Base-by-base conservation (phyloP, 2,329 filamentous ascomycete species). In the Trichoderma sp. region DNA sequence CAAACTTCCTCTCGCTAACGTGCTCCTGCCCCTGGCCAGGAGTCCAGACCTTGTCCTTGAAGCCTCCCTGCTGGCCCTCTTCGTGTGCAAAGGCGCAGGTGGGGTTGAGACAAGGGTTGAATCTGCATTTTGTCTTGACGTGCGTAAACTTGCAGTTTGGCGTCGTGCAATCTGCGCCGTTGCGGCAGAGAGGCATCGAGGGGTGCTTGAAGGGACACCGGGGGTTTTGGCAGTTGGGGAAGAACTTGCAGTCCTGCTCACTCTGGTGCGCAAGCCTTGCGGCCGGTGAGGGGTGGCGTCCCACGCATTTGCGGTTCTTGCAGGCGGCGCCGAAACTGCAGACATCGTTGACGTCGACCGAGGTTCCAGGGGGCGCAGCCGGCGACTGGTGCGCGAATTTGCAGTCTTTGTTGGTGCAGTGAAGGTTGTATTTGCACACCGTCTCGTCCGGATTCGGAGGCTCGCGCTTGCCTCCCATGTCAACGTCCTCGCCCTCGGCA, bases 301-400 rank as follows among this genome's bases (percentile, higher is more conserved):
- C 93, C 9, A 90, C 91, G 74, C 95, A 99, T 80, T 98, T 98
- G 72, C 87, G 85, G 82, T 98, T 99, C 80, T 95, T 96, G 86
- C 95, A 99, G 9, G 93, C 93, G 2, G 88, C 92, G 21, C 93
- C 94, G 72, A 91, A 98, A 19, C 85, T 85, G 80, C 95, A 99
- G 19, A 85, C 82, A 72, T 96, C 92, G 66, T 83, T 86, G 70
- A 93, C 83, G 75, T 98, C 95, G 65, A 98, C 83, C 0, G 88
- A 84, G 2, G 85, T 86, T 30, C 90, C 91, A 2, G 90, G 89
- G 3, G 92, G 90, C 39, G 94, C 93, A 2, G 91, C 93, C 2
- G 95, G 93, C 17, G 93, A 97, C 79, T 97, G 94, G 74, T 99
- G 95, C 19, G 92, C 95, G 76, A 92, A 99, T 69, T 89, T 90